Conservation (phyloP, 2,329 filamentous ascomycete genomes). For the Colletotrichum chrysophilum region DNA sequence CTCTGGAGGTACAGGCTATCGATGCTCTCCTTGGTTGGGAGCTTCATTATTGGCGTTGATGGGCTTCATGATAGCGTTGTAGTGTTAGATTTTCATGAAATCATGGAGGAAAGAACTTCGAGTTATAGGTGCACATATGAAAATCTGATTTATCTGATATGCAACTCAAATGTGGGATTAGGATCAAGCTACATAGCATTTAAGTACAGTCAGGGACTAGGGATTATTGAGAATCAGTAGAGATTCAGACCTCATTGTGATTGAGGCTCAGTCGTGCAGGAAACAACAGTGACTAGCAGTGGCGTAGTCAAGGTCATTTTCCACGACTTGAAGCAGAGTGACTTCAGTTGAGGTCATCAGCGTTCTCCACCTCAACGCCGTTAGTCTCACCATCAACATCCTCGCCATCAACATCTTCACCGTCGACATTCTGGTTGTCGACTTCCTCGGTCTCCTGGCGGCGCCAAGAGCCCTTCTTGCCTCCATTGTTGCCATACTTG, state of each 20-base stretch:
- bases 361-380: background rate
- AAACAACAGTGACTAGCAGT: background rate
- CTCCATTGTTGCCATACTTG: background rate
- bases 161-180: background rate
- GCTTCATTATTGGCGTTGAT: background rate
- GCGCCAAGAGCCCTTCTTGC: background rate
- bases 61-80: background rate
- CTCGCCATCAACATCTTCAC: background rate
- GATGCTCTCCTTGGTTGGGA: background rate
- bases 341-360: background rate
- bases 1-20: background rate
- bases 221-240: background rate
- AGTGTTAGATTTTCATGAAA: background rate
- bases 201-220: background rate
- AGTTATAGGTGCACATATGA: background rate
- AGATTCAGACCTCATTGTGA: background rate
- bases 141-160: background rate
- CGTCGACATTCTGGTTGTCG: background rate
- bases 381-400: background rate
- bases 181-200: background rate
- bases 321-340: background rate
- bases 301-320: background rate
- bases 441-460: background rate
- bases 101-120: background rate
- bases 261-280: background rate